A percentile compares a stretch with the other conserved stretches of the same genome.
Evolutionary conservation across 2,329 filamentous ascomycete species (phyloP).

Genomic region (Penicillium olsonii): DNA sequence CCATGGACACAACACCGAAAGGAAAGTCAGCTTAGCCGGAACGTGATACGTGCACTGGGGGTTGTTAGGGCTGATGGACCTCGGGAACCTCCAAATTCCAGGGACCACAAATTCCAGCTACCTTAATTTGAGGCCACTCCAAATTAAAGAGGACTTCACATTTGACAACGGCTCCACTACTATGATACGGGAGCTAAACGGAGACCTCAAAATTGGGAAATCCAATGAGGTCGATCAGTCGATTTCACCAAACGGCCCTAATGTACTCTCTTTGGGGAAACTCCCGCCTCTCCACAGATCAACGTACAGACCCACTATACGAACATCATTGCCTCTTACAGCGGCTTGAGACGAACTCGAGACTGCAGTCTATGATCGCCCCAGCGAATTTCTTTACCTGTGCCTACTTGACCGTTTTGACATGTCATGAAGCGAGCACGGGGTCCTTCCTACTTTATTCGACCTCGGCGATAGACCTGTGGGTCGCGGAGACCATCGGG

Average conservation of each 20-base stretch:
- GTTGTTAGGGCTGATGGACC: background rate
- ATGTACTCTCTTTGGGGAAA: background rate
- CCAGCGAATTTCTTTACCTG: background rate
- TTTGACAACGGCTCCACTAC: background rate
- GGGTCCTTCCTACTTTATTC: background rate
- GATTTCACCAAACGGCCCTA: background rate
- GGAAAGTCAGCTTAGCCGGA: too few species aligned
- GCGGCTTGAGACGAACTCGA: background rate
- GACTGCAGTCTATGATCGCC: background rate
- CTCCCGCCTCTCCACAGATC: background rate
- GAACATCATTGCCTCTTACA: background rate
- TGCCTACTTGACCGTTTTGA: background rate
- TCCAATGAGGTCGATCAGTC: background rate
- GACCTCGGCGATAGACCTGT: background rate
- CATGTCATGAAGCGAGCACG: background rate
- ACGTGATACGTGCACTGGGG: background rate
- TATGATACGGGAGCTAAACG: background rate
- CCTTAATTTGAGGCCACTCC: background rate
- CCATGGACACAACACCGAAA: too few species aligned
- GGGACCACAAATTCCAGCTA: background rate
- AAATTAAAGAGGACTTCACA: background rate
- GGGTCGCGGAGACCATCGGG: background rate
- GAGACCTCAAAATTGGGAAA: background rate
- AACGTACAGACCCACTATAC: background rate
- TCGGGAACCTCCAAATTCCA: background rate